Percentiles rank a stretch among this genome's conserved stretches.
These are phyloP conservation scores for Boletellus emodensis DNA, from an alignment of 768 basidiomycete genomes.

Conservation along the genomic window DNA sequence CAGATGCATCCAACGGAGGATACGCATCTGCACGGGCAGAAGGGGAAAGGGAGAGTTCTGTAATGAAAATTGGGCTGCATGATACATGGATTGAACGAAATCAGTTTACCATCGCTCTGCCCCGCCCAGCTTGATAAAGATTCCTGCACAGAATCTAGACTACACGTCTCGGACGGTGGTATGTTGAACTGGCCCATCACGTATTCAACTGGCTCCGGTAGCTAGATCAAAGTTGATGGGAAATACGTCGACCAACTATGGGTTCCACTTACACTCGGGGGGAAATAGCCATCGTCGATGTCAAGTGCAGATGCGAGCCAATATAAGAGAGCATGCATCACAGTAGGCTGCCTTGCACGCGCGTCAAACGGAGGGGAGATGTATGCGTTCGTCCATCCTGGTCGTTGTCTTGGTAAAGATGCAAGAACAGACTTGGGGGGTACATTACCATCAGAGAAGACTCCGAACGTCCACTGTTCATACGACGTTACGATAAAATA, in stretches of 20 bases:
- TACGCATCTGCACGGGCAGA: slow-evolving; percentile 18
- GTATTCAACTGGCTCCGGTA: slow-evolving; percentile 32
- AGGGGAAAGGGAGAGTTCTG: slow-evolving; percentile 23
- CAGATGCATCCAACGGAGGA: slow-evolving; percentile 18
- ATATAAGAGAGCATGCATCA: slow-evolving; percentile 49
- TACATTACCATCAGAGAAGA: slow-evolving; percentile 49
- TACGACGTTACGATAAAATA: slow-evolving; percentile 62
- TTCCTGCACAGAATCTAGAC: slow-evolving; percentile 16
- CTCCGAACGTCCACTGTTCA: slow-evolving; percentile 58
- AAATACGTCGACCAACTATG: neutral
- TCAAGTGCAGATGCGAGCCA: slow-evolving; percentile 54
- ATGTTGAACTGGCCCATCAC: slow-evolving; percentile 27
- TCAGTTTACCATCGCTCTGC: slow-evolving; percentile 25
- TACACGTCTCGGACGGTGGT: slow-evolving; percentile 20
- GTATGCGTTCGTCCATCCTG: slow-evolving; percentile 55
- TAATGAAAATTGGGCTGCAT: neutral
- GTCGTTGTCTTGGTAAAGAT: neutral
- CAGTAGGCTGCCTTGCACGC: slow-evolving; percentile 42
- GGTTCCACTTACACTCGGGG: slow-evolving; percentile 19
- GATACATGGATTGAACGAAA: neutral
- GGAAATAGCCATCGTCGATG: slow-evolving; percentile 28
- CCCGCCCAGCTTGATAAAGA: slow-evolving; percentile 32
- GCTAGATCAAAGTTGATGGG: slow-evolving; percentile 10
- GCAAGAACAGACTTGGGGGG: neutral
- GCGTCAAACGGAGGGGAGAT: slow-evolving; percentile 44